Evolutionary conservation across 2,329 filamentous ascomycete species (phyloP).

Genomic region (Fusarium xyrophilum): DNA sequence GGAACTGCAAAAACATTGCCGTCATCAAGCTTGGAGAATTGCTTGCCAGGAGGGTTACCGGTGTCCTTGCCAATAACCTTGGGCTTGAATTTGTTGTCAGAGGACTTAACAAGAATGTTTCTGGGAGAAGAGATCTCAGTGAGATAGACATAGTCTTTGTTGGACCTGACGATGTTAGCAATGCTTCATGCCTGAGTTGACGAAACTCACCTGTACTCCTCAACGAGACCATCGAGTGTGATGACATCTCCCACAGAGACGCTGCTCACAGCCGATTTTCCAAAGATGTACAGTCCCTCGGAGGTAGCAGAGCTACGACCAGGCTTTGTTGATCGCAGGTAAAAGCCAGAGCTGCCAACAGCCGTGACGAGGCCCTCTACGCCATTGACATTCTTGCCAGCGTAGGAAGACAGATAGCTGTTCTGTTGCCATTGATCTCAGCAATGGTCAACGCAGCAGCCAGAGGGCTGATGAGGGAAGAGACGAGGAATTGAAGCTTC

Average conservation of each 20-base stretch:
- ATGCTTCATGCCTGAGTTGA: not conserved
- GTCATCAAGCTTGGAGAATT: conserved; percentile 68
- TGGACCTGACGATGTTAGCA: conserved; percentile 51
- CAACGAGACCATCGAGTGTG: conserved; percentile 64
- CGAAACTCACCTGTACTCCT: conserved; percentile 58
- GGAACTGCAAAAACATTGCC: conserved; percentile 71
- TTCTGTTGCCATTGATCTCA: conserved; percentile 71
- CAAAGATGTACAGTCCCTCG: conserved; percentile 71
- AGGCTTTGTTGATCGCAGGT: conserved; percentile 65
- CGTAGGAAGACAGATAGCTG: conserved; percentile 67
- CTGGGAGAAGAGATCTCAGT: conserved; percentile 67
- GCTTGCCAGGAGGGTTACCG: conserved; percentile 63
- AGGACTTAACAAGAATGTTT: conserved; percentile 61
- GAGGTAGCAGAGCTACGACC: conserved; percentile 65
- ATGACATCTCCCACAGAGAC: conserved; percentile 69
- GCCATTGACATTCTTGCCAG: conserved; percentile 61
- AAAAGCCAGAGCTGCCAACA: conserved; percentile 67
- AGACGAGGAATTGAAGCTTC: conserved; percentile 43
- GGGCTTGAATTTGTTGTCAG: conserved; percentile 60
- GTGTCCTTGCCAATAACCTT: conserved; percentile 67
- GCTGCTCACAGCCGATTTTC: conserved; percentile 56
- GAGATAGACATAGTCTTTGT: conserved; percentile 64
- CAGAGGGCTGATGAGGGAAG: conserved; percentile 35
- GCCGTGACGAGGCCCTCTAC: conserved; percentile 71
- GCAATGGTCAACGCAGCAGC: conserved; percentile 57